phyloP scores from a whole-genome alignment of 495 filamentous ascomycete species.

The Choiromyces venosus region DNA sequence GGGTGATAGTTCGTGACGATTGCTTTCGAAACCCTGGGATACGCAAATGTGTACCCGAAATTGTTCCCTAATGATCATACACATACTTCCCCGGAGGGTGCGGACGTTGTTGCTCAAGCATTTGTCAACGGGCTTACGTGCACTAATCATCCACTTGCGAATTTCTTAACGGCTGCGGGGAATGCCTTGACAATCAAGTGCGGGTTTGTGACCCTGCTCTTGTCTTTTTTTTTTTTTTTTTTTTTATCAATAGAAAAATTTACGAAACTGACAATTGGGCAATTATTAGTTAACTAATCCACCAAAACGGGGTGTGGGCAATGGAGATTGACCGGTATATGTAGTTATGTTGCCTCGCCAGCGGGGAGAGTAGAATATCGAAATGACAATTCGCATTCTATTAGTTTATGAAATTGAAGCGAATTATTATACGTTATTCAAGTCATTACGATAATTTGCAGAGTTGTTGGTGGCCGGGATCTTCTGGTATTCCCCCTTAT shows the following conservation, averaged over 20 bases:
- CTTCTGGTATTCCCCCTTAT: not conserved
- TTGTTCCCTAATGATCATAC: conserved; percentile 60
- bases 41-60: conserved; percentile 46
- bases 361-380: too few relatives aligned
- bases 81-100: conserved; percentile 58
- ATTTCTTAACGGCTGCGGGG: conserved; percentile 36
- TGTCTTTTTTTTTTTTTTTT: conserved; percentile 1
- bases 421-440: not conserved
- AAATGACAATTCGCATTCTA: not conserved
- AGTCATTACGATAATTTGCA: not conserved
- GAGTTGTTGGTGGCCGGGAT: too few relatives aligned
- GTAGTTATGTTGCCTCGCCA: too few relatives aligned
- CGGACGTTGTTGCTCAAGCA: conserved; percentile 54
- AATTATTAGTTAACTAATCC: not conserved
- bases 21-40: conserved; percentile 50
- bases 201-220: conserved; percentile 20
- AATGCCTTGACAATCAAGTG: conserved; percentile 27
- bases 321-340: not conserved
- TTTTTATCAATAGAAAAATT: not conserved
- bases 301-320: not conserved
- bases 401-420: not conserved
- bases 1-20: conserved; percentile 50
- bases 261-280: not conserved
- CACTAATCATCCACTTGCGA: conserved; percentile 32
- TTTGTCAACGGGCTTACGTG: conserved; percentile 59